phyloP scores from a whole-genome alignment of 2,329 filamentous ascomycete genomes.

The Aureobasidium vineae region DNA sequence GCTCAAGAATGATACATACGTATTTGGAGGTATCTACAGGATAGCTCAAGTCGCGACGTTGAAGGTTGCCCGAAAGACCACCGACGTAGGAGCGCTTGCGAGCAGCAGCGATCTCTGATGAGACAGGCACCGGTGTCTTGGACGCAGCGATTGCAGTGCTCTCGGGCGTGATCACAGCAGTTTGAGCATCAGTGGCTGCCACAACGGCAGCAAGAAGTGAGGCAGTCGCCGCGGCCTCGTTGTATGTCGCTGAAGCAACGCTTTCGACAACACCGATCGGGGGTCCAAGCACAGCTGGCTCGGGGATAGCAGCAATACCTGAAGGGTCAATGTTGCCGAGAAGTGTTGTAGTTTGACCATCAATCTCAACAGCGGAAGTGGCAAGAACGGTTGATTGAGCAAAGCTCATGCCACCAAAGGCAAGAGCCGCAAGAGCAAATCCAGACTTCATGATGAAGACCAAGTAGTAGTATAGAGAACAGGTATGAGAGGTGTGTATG shows the following conservation, averaged over 20 bases:
- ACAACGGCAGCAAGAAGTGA: conserved; percentile 7
- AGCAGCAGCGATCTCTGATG: background rate
- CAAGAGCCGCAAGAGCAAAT: conserved; percentile 23
- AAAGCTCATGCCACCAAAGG: conserved; percentile 20
- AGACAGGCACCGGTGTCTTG: background rate
- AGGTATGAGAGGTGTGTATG: background rate
- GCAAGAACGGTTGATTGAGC: conserved; percentile 1
- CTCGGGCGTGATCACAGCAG: background rate
- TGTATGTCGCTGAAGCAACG: background rate
- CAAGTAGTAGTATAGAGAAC: background rate
- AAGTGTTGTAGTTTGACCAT: conserved; percentile 14
- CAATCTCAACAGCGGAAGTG: background rate
- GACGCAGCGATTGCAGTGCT: background rate
- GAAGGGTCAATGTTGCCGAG: conserved; percentile 23
- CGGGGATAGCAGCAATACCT: conserved; percentile 17
- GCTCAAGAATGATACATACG: background rate
- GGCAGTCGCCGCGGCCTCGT: conserved; percentile 3
- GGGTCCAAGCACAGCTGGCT: conserved; percentile 4
- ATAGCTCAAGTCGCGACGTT: conserved; percentile 10
- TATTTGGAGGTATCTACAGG: conserved; percentile 18
- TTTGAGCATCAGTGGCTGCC: conserved; percentile 19
- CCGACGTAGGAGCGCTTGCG: conserved; percentile 19
- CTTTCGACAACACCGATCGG: conserved; percentile 7
- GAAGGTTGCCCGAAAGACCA: background rate
- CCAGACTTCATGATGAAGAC: conserved; percentile 9